Evolutionary conservation across 805 yeast genomes (phyloP), one percentile per base, ranked within the genome.

Genomic region (Barnettozyma botsteinii): DNA sequence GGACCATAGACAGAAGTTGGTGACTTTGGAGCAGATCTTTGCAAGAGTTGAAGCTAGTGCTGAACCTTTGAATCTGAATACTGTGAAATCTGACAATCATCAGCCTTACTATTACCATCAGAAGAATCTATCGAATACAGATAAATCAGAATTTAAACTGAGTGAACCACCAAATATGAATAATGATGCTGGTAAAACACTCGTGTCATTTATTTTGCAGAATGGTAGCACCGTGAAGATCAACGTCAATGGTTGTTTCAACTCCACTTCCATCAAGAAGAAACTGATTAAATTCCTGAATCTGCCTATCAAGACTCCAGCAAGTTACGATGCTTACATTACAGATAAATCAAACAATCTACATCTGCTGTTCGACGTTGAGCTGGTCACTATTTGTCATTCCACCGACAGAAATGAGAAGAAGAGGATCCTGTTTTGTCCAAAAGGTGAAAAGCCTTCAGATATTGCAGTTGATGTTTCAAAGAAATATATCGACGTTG

Each of bases 361-460:
- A 37, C 74, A 70, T 45, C 48, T 76, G 21, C 64, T 87, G 40
- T 81, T 74, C 52, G 95, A 85, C 52, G 85, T 81, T 11, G 95
- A 86, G 55, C 69, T 87, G 23, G 87, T 86, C 4, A 79, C 94
- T 0, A 77, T 85, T 8, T 85, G 95, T 53, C 89, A 83, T 55
- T 81, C 93, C 0, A 70, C 75, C 3, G 86, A 80, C 39, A 66
- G 88, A 21, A 56, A 71, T 4, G 94, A 85, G 52, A 82, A 83
- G 49, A 75, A 77, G 51, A 65, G 95, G 38, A 77, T 53, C 14
- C 76, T 88, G 36, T 64, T 88, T 25, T 83, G 93, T 47, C 74
- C 79, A 7, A 69, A 67, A 35, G 74, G 69, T 22, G 84, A 80
- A 45, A 60, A 69, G 0, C 96, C 96, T 0, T 70, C 83, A 3